Conservation (phyloP, 768 basidiomycete genomes). For the Trametes punicea region DNA sequence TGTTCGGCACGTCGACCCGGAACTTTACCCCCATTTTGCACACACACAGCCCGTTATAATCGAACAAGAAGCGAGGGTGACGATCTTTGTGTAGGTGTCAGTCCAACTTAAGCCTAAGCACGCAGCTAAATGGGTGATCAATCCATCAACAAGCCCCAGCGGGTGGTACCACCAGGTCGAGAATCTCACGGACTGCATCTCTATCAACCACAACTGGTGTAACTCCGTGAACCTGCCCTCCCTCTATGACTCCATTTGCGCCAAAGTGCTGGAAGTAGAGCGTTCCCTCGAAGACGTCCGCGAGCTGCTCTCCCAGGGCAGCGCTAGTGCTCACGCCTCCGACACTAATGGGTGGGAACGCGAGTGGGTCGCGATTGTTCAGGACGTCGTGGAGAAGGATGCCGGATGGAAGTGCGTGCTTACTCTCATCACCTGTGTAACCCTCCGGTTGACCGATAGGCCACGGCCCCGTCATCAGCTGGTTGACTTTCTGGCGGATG, state of each 20-base stretch:
- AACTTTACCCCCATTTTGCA: constrained; percentile 17
- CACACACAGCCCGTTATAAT: constrained; percentile 21
- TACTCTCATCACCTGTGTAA: too few relatives aligned
- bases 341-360: constrained; percentile 16
- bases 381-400: constrained; percentile 31
- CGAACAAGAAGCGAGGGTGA: constrained; percentile 27
- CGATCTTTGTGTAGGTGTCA: constrained; percentile 28
- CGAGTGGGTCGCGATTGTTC: constrained; percentile 27
- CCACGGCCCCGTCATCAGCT: constrained; percentile 15
- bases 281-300: constrained; percentile 28
- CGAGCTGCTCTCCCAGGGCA: constrained; percentile 19
- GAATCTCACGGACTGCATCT: constrained; percentile 30
- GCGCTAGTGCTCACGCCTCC: neutral
- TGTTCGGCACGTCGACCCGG: constrained; percentile 21
- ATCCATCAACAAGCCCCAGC: constrained; percentile 21
- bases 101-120: neutral
- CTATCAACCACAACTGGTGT: constrained; percentile 34
- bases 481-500: constrained; percentile 31
- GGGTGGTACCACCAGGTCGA: constrained; percentile 33
- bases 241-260: constrained; percentile 29
- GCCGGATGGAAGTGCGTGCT: constrained; percentile 31
- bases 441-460: too few relatives aligned
- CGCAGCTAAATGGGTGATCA: neutral
- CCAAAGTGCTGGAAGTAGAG: constrained; percentile 29
- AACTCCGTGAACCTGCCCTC: constrained; percentile 29